These are phyloP conservation scores for Entomortierella beljakovae DNA, from an alignment of 192 early-diverging fungal genomes.

Conservation along the genomic window DNA sequence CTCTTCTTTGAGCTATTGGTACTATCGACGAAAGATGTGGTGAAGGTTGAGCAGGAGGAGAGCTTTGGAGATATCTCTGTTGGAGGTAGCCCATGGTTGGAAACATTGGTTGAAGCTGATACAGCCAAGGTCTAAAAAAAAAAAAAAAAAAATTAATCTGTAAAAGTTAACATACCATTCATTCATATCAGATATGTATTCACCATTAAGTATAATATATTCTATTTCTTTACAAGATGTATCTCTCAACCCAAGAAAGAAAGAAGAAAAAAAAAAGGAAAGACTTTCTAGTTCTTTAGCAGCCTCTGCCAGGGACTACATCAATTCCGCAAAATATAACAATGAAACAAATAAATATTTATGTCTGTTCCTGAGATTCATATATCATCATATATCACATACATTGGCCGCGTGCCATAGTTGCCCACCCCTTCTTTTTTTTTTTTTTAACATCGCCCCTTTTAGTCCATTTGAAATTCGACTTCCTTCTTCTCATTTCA, in stretches of 20 bases:
- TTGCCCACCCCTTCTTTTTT: not conserved
- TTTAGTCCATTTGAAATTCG: not conserved
- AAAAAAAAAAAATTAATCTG: not conserved
- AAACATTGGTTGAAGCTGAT: conserved; percentile 43
- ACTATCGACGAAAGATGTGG: conserved; percentile 86
- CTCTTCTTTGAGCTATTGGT: conserved; percentile 96
- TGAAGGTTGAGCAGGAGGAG: conserved; percentile 82
- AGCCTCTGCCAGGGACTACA: too few relatives aligned
- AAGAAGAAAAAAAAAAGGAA: too few relatives aligned
- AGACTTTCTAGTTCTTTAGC: too few relatives aligned
- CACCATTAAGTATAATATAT: not conserved
- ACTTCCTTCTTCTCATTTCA: not conserved
- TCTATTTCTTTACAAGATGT: not conserved
- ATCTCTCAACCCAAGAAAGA: not conserved
- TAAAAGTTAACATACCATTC: too few relatives aligned
- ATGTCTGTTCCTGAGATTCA: too few relatives aligned
- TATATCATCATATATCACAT: too few relatives aligned
- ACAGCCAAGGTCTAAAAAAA: not conserved
- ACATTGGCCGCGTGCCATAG: not conserved
- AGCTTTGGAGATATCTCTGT: conserved; percentile 90
- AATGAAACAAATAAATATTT: too few relatives aligned
- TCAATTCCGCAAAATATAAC: too few relatives aligned
- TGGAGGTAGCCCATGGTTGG: conserved; percentile 56
- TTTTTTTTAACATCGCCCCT: not conserved
- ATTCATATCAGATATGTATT: too few relatives aligned